These are phyloP conservation scores for Jaapia argillacea DNA, from an alignment of 768 basidiomycete genomes.

Conservation along the genomic window DNA sequence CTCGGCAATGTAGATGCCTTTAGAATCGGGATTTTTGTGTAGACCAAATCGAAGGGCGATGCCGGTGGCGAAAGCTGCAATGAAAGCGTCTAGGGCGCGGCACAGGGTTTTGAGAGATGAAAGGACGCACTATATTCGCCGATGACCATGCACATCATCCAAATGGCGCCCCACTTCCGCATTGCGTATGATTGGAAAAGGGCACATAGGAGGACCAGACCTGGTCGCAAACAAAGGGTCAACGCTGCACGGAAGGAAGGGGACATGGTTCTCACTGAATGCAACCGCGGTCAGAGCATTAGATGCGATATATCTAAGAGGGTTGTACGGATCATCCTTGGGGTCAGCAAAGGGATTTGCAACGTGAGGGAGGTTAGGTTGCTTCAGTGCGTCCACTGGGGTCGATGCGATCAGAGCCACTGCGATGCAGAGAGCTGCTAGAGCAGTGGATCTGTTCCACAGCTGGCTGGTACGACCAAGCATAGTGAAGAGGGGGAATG, in stretches of 20 bases:
- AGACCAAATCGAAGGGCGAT: conserved; percentile 46
- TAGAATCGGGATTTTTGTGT: conserved; percentile 41
- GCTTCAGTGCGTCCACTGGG: not conserved
- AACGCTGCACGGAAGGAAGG: conserved; percentile 2
- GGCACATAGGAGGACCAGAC: conserved; percentile 29
- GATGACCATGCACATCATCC: conserved; percentile 53
- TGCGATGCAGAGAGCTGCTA: too few relatives aligned
- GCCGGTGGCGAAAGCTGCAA: conserved; percentile 44
- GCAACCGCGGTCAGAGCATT: conserved; percentile 42
- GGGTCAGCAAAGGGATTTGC: conserved; percentile 39
- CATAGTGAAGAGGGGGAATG: conserved; percentile 55
- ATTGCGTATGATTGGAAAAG: conserved; percentile 33
- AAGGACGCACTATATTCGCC: conserved; percentile 41
- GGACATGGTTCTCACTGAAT: conserved; percentile 25
- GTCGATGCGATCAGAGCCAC: too few relatives aligned
- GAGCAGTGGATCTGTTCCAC: too few relatives aligned
- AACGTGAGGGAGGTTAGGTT: conserved; percentile 2
- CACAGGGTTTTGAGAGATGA: not conserved
- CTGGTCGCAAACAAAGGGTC: conserved; percentile 9
- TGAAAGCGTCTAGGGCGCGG: not conserved
- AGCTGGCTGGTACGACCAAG: too few relatives aligned
- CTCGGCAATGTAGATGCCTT: conserved; percentile 42
- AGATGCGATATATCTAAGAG: conserved; percentile 44
- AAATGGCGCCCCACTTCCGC: conserved; percentile 37
- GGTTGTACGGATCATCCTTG: conserved; percentile 40